phyloP scores from a whole-genome alignment of 495 filamentous ascomycete species.

The Penicillium samsonianum region DNA sequence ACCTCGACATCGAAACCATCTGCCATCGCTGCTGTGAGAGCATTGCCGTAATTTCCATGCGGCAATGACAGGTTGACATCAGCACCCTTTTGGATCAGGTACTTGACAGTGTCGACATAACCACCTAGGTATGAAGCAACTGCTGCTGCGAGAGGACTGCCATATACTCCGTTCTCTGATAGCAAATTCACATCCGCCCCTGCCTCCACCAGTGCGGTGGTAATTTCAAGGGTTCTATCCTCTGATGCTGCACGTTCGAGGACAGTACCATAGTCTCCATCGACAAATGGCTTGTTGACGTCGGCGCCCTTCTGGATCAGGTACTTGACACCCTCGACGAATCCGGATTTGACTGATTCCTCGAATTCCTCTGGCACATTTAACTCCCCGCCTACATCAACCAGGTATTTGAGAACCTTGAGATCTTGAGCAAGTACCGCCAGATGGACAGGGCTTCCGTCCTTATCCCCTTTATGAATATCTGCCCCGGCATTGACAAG shows the following conservation, averaged over 20 bases:
- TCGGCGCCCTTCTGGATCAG: slow-evolving; percentile 34
- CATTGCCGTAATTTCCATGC: too few species aligned
- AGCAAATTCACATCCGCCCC: slow-evolving; percentile 33
- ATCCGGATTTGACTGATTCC: too few species aligned
- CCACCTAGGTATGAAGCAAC: background rate
- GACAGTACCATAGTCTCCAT: slow-evolving; percentile 23
- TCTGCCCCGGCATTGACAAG: background rate
- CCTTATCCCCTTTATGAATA: background rate
- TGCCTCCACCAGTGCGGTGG: slow-evolving; percentile 22
- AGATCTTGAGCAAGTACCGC: slow-evolving; percentile 1
- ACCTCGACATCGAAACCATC: too few species aligned
- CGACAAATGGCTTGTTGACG: slow-evolving; percentile 20
- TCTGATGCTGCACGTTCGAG: slow-evolving; percentile 21
- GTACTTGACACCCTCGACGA: slow-evolving; percentile 23
- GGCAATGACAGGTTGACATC: slow-evolving; percentile 27
- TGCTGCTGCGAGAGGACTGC: slow-evolving; percentile 20
- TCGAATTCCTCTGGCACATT: slow-evolving; percentile 16
- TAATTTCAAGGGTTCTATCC: slow-evolving; percentile 14
- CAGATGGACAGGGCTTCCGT: background rate
- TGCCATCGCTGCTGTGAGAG: too few species aligned
- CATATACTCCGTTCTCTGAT: slow-evolving; percentile 17
- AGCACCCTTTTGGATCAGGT: slow-evolving; percentile 32
- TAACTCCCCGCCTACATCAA: slow-evolving; percentile 29
- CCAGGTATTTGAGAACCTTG: slow-evolving; percentile 24
- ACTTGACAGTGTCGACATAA: slow-evolving; percentile 15